Conservation (phyloP, 495 filamentous ascomycete species). For the Cercophora samala region DNA sequence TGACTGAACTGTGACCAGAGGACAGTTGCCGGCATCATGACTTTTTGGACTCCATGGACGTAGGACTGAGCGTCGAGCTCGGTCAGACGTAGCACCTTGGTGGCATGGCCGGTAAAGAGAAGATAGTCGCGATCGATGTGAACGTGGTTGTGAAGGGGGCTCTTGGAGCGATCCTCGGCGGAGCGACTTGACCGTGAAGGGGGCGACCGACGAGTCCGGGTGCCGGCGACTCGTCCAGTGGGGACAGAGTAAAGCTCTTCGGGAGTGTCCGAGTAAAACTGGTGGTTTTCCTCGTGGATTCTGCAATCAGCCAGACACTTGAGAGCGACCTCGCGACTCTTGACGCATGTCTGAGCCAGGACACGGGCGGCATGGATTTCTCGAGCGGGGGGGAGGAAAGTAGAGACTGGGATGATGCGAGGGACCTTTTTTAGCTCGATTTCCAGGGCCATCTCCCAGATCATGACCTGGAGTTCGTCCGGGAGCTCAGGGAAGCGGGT, state of each 20-base stretch:
- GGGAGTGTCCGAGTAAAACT: too few relatives aligned
- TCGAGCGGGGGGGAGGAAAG: neutral
- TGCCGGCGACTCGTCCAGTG: neutral
- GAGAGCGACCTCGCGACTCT: constrained; percentile 1
- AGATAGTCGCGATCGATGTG: constrained; percentile 5
- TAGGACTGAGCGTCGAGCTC: neutral
- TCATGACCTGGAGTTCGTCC: neutral
- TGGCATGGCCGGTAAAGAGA: neutral
- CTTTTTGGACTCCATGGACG: neutral
- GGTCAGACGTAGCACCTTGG: neutral
- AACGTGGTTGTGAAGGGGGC: constrained; percentile 2
- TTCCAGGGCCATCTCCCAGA: neutral
- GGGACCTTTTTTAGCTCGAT: neutral
- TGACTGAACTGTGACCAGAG: neutral
- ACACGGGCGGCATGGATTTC: constrained; percentile 3
- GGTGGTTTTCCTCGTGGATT: neutral
- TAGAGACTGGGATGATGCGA: neutral
- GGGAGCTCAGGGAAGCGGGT: constrained; percentile 2
- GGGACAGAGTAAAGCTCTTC: neutral
- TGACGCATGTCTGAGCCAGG: constrained; percentile 1
- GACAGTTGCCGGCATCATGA: neutral
- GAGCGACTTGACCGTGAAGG: neutral
- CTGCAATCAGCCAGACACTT: neutral
- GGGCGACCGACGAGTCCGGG: neutral
- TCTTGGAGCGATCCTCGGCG: neutral